A percentile compares a stretch with the other conserved stretches of the same genome.
Evolutionary conservation across 2,329 filamentous ascomycete genomes (phyloP).

Genomic region (Akanthomyces muscarius): DNA sequence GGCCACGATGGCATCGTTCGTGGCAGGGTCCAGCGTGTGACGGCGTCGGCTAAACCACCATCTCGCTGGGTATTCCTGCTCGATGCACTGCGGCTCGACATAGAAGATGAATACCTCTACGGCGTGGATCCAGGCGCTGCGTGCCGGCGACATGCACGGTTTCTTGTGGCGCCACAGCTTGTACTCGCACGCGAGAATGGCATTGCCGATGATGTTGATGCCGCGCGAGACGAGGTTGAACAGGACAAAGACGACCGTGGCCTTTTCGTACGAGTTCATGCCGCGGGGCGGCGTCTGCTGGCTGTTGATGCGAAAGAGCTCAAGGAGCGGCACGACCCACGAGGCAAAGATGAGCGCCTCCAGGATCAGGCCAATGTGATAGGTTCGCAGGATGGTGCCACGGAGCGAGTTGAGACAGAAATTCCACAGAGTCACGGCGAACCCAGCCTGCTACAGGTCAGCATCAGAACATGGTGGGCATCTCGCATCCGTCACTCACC

Average conservation of each 20-base stretch:
- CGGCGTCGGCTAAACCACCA: conserved; percentile 24
- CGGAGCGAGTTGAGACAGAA: conserved; percentile 33
- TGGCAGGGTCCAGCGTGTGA: no score
- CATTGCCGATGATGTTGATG: conserved; percentile 37
- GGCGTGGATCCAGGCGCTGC: conserved; percentile 26
- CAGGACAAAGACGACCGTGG: conserved; percentile 32
- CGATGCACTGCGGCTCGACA: conserved; percentile 39
- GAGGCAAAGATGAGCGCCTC: conserved; percentile 29
- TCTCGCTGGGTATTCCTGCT: conserved; percentile 34
- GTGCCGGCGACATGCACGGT: conserved; percentile 26
- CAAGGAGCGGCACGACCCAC: conserved; percentile 22
- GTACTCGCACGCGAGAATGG: conserved; percentile 35
- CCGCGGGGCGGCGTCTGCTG: conserved; percentile 8
- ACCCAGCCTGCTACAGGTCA: conserved; percentile 29
- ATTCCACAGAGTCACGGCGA: conserved; percentile 34
- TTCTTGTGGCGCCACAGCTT: conserved; percentile 35
- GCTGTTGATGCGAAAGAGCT: neutral
- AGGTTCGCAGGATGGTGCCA: conserved; percentile 35
- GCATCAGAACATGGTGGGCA: neutral
- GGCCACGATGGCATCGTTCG: no score
- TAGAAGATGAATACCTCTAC: conserved; percentile 35
- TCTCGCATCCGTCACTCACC: neutral
- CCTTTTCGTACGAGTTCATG: conserved; percentile 23
- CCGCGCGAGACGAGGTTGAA: conserved; percentile 39
- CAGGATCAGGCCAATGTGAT: conserved; percentile 35